These are phyloP conservation scores for Scenedesmus sp. DNA, from an alignment of 163 green algal genomes.

Conservation along the genomic window DNA sequence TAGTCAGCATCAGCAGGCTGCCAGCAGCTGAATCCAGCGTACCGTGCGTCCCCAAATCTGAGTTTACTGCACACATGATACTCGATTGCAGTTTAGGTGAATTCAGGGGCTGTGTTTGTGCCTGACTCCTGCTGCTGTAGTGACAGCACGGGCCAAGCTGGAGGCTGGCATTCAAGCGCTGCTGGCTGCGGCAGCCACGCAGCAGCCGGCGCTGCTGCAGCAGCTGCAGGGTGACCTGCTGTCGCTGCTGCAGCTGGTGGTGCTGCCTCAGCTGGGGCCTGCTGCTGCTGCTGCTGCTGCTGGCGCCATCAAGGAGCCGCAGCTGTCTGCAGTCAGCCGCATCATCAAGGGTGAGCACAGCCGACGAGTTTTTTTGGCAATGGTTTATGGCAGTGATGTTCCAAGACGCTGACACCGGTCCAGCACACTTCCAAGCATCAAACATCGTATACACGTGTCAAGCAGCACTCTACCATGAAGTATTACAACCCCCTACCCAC, in stretches of 20 bases:
- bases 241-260: constrained; percentile 29
- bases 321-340: constrained; percentile 23
- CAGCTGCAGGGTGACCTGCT: constrained; percentile 37
- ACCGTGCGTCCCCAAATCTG: too few relatives aligned
- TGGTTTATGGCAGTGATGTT: background rate
- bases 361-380: background rate
- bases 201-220: constrained; percentile 16
- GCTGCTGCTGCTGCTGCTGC: background rate
- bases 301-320: background rate
- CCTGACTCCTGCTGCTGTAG: background rate
- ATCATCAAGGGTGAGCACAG: constrained; percentile 25
- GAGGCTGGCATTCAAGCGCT: background rate
- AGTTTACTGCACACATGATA: too few relatives aligned
- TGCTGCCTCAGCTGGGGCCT: constrained; percentile 14
- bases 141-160: background rate
- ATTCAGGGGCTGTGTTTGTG: background rate
- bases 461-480: too few relatives aligned
- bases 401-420: too few relatives aligned
- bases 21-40: too few relatives aligned
- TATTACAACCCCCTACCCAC: too few relatives aligned
- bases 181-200: background rate
- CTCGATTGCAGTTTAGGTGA: too few relatives aligned
- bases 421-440: too few relatives aligned
- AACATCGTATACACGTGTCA: too few relatives aligned
- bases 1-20: too few relatives aligned